Conservation (phyloP, 768 basidiomycete species). For the Mycena sanguinolenta region DNA sequence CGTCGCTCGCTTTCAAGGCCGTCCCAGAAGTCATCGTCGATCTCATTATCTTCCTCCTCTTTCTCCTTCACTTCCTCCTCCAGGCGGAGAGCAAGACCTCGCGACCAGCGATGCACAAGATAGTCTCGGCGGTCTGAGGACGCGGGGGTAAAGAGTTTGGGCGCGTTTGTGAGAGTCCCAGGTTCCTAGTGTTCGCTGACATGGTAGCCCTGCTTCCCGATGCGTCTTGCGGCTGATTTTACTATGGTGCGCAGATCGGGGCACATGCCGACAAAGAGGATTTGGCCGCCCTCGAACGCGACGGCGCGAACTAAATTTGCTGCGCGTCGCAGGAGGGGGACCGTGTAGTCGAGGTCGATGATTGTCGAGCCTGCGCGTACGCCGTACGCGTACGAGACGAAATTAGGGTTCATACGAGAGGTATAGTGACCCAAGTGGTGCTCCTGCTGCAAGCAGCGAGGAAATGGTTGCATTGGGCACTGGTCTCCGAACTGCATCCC, state of each 20-base stretch:
- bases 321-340: slow-evolving; percentile 92
- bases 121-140: slow-evolving; percentile 88
- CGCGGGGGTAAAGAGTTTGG: slow-evolving; percentile 79
- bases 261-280: slow-evolving; percentile 93
- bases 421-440: slow-evolving; percentile 93
- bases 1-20: slow-evolving; percentile 1
- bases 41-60: slow-evolving; percentile 37
- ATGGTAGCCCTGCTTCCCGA: slow-evolving; percentile 86
- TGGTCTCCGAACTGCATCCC: slow-evolving; percentile 77
- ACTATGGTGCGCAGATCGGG: slow-evolving; percentile 82
- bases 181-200: slow-evolving; percentile 93
- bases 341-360: slow-evolving; percentile 94
- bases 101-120: slow-evolving; percentile 88
- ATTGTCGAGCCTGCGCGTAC: slow-evolving; percentile 89
- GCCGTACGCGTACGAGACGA: slow-evolving; percentile 93
- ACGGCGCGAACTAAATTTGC: slow-evolving; percentile 89
- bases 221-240: slow-evolving; percentile 81
- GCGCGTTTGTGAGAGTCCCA: slow-evolving; percentile 93
- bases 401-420: slow-evolving; percentile 89
- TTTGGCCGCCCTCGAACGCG: slow-evolving; percentile 82
- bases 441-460: slow-evolving; percentile 91
- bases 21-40: slow-evolving; percentile 22
- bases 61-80: slow-evolving; percentile 46
- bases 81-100: slow-evolving; percentile 70
- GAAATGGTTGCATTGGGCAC: slow-evolving; percentile 83